Evolutionary conservation across 2,329 filamentous ascomycete genomes (phyloP).

Genomic region (Trichoderma atroviride): DNA sequence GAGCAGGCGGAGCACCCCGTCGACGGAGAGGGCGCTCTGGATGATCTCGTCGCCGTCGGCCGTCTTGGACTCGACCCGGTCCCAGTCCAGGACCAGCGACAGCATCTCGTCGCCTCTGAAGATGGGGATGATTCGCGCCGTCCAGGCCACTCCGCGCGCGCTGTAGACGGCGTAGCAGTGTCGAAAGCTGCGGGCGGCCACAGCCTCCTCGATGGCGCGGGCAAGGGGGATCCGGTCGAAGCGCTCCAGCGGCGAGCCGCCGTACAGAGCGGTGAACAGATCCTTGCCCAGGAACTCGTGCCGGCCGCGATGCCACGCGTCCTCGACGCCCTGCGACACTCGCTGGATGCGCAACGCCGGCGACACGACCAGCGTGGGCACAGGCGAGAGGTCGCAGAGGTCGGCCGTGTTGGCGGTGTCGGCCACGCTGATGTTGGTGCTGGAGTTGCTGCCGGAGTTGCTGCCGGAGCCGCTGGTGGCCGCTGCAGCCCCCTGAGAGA

Average conservation of each 20-base stretch:
- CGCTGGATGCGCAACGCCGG: constrained; percentile 37
- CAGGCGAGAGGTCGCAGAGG: constrained; percentile 32
- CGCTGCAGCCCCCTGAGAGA: constrained; percentile 5
- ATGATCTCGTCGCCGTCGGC: constrained; percentile 30
- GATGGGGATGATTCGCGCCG: constrained; percentile 39
- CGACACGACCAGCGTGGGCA: constrained; percentile 38
- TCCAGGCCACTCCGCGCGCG: constrained; percentile 32
- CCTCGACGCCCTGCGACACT: constrained; percentile 36
- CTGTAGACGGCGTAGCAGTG: constrained; percentile 32
- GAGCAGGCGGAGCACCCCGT: constrained; percentile 62
- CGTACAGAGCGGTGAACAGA: constrained; percentile 36
- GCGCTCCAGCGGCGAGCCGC: constrained; percentile 33
- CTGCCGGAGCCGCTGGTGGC: background rate
- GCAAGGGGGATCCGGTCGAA: constrained; percentile 35
- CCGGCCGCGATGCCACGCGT: constrained; percentile 34
- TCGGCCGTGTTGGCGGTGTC: background rate
- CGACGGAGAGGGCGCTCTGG: constrained; percentile 43
- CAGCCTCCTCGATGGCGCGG: constrained; percentile 37
- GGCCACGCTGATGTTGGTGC: background rate
- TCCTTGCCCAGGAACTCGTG: constrained; percentile 36
- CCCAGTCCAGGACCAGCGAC: constrained; percentile 41
- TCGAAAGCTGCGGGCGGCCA: constrained; percentile 34
- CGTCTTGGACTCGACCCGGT: constrained; percentile 29
- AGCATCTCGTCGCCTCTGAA: constrained; percentile 36
- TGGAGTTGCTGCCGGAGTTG: no score